Conservation (phyloP, 2,329 filamentous ascomycete species). For the Dryadomyces quercivorus region DNA sequence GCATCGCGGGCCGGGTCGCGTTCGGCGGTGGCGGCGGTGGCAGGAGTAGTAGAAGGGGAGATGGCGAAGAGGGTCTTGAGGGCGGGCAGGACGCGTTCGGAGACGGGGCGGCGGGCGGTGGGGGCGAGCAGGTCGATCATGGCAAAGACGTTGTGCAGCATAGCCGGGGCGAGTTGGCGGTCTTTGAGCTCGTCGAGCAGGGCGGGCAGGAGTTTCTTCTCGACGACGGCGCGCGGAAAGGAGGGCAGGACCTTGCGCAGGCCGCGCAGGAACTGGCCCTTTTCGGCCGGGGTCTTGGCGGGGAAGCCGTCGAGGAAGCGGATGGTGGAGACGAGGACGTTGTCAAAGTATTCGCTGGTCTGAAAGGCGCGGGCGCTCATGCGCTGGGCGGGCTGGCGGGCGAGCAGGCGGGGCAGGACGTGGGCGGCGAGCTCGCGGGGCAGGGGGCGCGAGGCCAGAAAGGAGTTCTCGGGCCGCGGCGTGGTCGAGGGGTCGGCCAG, state of each 20-base stretch:
- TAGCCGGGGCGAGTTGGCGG: constrained; percentile 68
- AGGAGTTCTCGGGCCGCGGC: constrained; percentile 64
- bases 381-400: constrained; percentile 73
- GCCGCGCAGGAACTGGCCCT: constrained; percentile 81
- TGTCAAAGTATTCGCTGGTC: constrained; percentile 92
- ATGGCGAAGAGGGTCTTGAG: constrained; percentile 69
- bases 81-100: constrained; percentile 73
- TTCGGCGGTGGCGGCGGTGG: constrained; percentile 33
- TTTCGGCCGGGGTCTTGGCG: constrained; percentile 83
- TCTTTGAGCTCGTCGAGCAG: constrained; percentile 92
- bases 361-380: constrained; percentile 87
- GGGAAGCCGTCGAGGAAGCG: constrained; percentile 87
- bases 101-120: constrained; percentile 64
- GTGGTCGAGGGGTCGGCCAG: constrained; percentile 69
- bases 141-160: constrained; percentile 85
- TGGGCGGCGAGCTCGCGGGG: constrained; percentile 65
- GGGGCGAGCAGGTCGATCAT: constrained; percentile 65
- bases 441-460: constrained; percentile 64
- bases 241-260: constrained; percentile 77
- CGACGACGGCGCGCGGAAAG: constrained; percentile 86
- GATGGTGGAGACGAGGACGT: constrained; percentile 90
- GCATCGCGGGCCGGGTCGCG: constrained; percentile 77
- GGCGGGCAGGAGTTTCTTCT: constrained; percentile 85
- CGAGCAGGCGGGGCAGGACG: constrained; percentile 77
- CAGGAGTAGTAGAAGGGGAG: constrained; percentile 27